Base-by-base conservation (phyloP, 2,329 filamentous ascomycete species). In the Aspergillus carbonarius region DNA sequence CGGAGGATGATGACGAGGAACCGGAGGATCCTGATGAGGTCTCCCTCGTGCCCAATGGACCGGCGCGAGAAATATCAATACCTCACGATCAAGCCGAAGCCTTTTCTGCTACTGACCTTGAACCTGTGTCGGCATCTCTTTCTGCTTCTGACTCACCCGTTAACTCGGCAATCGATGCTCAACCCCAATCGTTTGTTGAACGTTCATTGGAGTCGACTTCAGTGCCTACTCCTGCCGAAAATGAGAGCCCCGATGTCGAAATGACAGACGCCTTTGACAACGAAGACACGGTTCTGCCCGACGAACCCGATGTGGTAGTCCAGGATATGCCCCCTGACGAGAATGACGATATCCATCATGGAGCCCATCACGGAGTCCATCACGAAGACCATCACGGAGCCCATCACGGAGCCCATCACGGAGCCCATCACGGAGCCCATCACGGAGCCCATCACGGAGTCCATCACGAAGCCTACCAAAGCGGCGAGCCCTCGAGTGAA, bases 401-500 rank as follows among this genome's bases (percentile, higher is more conserved):
- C 35, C 57, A 60, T n/a, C 58, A 67, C 46, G 68, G 70, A 37
- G 57, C 49, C 39, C 70, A 63, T 35, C 66, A 66, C n/a, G n/a
- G n/a, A n/a, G n/a, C n/a, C n/a, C n/a, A n/a, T 51, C 47, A 60
- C n/a, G 55, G 6, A 5, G 9, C 47, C 35, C 57, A 60, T n/a
- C 58, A 67, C 46, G 68, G 70, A 37, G 57, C 49, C 39, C n/a
- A n/a, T 51, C 47, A 60, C n/a, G 55, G 6, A 5, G 9, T 47
- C 35, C 57, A 60, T n/a, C 58, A 67, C 46, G 68, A 70, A 37
- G 57, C 49, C 39, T 70, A 63, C 37, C 66, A 66, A 23, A 75
- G 63, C 58, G 67, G 68, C 27, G 72, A 73, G 35, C 61, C 67
- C 20, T 79, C 76, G 49, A 76, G 75, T 55, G 74, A 78, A 60